Base-by-base conservation (phyloP, 768 basidiomycete genomes). In the Suillus hirtellus region DNA sequence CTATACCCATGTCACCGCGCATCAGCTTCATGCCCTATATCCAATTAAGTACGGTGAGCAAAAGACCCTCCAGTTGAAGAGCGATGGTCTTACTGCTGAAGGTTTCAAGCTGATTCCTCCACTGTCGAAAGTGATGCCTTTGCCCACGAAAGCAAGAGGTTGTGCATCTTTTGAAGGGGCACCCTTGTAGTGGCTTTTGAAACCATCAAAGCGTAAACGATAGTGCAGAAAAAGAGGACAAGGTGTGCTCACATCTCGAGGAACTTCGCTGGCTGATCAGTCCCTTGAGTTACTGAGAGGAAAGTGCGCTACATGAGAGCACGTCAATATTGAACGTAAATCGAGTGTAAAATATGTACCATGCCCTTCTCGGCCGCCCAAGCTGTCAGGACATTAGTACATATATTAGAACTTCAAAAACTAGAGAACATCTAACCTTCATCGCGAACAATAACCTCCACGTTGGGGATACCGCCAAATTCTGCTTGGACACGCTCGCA, bases 51-150 rank as follows among this genome's bases (percentile, higher is more conserved):
- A 19, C 53, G 17, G 60, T 59, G 19, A 15, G n/a, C 11, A 11
- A 5, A 24, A 19, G 38, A 49, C 11, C 4, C 21, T 19, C 4
- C 38, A 19, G 1, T 27, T 50, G 6, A 21, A 58, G 21, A 49
- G 59, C 60, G 52, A 49, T 6, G 9, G 8, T 80, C 85, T 69
- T 65, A 88, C 91, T 40, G 82, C 81, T 40, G 81, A 71, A n/a
- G 90, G 86, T 76, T 95, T 95, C 74, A 96, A 77, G 64, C 89
- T 90, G 74, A 94, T 94, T 67, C 92, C 92, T 80, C 93, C 93
- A 3, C 87, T 86, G 74, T 96, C 93, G 66, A 95, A 96, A 17
- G 93, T 94, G 71, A 95, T 88, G 64, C 93, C 93, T 73, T 95
- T 95, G 40, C 93, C 93, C 42, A 95, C 91, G 64, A 93, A 81